Evolutionary conservation across 1,139 yeast genomes (phyloP).

Genomic region (Hansenula anomala): DNA sequence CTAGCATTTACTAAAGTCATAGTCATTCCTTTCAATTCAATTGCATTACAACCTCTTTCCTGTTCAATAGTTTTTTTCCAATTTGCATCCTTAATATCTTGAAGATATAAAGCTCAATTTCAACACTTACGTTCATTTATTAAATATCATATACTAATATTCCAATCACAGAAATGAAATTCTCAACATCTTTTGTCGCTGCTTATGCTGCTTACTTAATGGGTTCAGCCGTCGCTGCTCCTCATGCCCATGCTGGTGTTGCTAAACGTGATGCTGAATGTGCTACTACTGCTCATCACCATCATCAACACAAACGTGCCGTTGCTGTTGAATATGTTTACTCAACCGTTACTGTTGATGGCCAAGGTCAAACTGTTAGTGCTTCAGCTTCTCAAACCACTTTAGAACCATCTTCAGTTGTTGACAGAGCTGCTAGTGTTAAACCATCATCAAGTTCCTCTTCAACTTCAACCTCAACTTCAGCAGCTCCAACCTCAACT

Average conservation of each 20-base stretch:
- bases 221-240: conserved; percentile 36
- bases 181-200: conserved; percentile 25
- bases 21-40: too few species aligned
- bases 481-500: conserved; percentile 11
- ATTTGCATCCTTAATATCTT: too few species aligned
- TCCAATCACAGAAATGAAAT: too few species aligned
- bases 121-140: too few species aligned
- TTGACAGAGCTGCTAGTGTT: conserved; percentile 7
- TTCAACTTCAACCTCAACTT: conserved; percentile 15
- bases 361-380: conserved; percentile 29
- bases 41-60: too few species aligned
- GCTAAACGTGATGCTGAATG: conserved; percentile 24
- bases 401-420: conserved; percentile 1
- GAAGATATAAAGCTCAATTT: too few species aligned
- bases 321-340: conserved; percentile 52
- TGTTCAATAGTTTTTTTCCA: too few species aligned
- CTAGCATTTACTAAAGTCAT: too few species aligned
- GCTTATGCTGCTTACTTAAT: conserved; percentile 22
- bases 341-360: conserved; percentile 42
- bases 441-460: conserved; percentile 20
- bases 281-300: conserved; percentile 36
- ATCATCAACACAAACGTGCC: conserved; percentile 52
- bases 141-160: too few species aligned
- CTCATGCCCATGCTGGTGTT: conserved; percentile 28
- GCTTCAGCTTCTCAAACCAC: conserved; percentile 17